These are phyloP conservation scores for Alternaria gansuensis DNA, from an alignment of 2,329 filamentous ascomycete species.

Conservation along the genomic window DNA sequence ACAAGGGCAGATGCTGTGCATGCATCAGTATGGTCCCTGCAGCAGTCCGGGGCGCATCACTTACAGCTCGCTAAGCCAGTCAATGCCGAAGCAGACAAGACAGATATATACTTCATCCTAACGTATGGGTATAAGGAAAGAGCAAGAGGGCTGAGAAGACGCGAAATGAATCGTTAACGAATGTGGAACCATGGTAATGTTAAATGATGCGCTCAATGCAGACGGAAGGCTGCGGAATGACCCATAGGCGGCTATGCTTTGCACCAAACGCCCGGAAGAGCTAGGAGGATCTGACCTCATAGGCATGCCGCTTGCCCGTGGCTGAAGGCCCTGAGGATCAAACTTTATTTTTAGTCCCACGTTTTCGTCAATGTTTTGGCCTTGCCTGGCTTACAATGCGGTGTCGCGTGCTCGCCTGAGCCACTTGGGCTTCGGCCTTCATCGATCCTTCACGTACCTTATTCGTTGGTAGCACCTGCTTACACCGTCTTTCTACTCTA, in stretches of 20 bases:
- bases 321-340: slow-evolving; percentile 27
- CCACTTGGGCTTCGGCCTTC: slow-evolving; percentile 2
- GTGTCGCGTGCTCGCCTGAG: slow-evolving; percentile 14
- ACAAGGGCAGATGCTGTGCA: slow-evolving; percentile 41
- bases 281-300: slow-evolving; percentile 33
- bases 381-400: slow-evolving; percentile 1
- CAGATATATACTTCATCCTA: slow-evolving; percentile 42
- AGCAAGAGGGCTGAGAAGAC: slow-evolving; percentile 5
- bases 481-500: slow-evolving; percentile 1
- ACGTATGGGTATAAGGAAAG: slow-evolving; percentile 3
- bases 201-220: slow-evolving; percentile 23
- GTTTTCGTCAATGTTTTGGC: slow-evolving; percentile 10
- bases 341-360: slow-evolving; percentile 20
- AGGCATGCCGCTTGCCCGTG: slow-evolving; percentile 24
- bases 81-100: slow-evolving; percentile 43
- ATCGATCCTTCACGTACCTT: neutral
- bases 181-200: slow-evolving; percentile 18
- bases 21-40: slow-evolving; percentile 27
- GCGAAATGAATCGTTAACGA: slow-evolving; percentile 14
- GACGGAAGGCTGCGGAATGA: slow-evolving; percentile 24
- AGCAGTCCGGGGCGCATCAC: slow-evolving; percentile 16
- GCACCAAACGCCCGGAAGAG: slow-evolving; percentile 18
- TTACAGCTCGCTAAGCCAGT: slow-evolving; percentile 44
- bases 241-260: slow-evolving; percentile 25
- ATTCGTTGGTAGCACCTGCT: slow-evolving; percentile 7